Base-by-base conservation (phyloP, 257 asterid species). In the Henckelia pumila region DNA sequence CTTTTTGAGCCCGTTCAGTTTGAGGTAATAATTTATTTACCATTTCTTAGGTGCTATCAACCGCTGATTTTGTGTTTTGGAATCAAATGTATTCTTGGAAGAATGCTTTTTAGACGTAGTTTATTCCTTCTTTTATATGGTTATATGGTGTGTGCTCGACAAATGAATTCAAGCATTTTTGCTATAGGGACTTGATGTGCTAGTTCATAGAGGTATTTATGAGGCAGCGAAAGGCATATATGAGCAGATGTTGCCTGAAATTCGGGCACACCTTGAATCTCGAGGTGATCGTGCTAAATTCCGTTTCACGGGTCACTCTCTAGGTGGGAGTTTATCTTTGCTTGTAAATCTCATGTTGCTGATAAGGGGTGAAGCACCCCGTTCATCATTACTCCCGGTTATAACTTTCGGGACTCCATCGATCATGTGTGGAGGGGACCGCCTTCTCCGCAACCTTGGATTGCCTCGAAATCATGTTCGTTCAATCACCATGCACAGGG, bases 161-260 rank as follows among this genome's bases (percentile, higher is more conserved):
- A 40, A 19, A 50, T 23, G 67, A 67, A 32, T 50, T 52, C 75
- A 73, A 67, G 7, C n/a, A 40, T 69, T 22, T 55, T 35, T 13
- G 76, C n/a, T 76, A 57, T 75, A 94, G 98, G 98, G 96, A 23
- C 70, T 84, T 71, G 96, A 89, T 69, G 89, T 91, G 64, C 83
- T 86, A 23, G 98, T 91, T 63, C 99, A 94, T 73, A 80, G 99
- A 61, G 97, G 99, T 70, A 94, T 91, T 64, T 94, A 94, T 10
- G 99, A 94, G 85, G 98, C 98, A 66, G 98, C 98, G 10, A 91
- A 91, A 78, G 99, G 96, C 50, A 91, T 86, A 10, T 94, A 87
- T 4, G 93, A 86, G 73, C 98, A 88, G 47, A 87, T 94, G 88
- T 59, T 94, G 77, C 96, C 98, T 21, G 96, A 88, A 79, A 77